Percentiles rank a stretch among this genome's conserved stretches.
phyloP scores from a whole-genome alignment of 23 red algal species.

The Gracilariopsis chorda region DNA sequence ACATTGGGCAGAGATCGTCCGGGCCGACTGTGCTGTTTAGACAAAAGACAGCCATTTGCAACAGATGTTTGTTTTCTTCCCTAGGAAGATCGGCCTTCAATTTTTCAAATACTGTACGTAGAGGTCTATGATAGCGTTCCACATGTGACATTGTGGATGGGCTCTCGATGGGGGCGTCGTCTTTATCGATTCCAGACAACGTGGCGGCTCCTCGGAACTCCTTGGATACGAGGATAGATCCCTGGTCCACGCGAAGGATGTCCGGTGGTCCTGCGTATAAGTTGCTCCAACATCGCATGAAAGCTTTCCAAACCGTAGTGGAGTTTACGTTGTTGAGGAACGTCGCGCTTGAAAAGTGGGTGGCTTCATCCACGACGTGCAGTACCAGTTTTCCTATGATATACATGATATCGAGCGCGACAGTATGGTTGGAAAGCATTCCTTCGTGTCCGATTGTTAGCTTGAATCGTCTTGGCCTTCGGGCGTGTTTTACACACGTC shows the following conservation, averaged over 20 bases:
- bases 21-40: constrained; percentile 21
- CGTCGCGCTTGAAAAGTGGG: neutral
- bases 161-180: neutral
- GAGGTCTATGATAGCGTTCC: constrained; percentile 10
- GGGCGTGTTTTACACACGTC: neutral
- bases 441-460: neutral
- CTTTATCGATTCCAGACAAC: neutral
- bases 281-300: neutral
- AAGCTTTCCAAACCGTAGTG: neutral
- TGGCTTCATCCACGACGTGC: constrained; percentile 6
- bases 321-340: neutral
- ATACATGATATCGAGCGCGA: neutral
- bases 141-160: neutral
- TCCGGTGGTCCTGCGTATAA: constrained; percentile 19
- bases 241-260: constrained; percentile 20
- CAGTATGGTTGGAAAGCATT: neutral
- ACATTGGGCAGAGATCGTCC: constrained; percentile 3
- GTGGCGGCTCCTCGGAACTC: neutral
- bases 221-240: neutral
- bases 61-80: neutral
- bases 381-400: neutral
- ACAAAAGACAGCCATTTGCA: constrained; percentile 7
- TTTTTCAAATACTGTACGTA: neutral
- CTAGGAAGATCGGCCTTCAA: neutral
- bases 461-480: neutral